Evolutionary conservation across 2,329 filamentous ascomycete genomes (phyloP), one percentile per base, ranked within the genome.

Genomic region (Trichoderma oligosporum): DNA sequence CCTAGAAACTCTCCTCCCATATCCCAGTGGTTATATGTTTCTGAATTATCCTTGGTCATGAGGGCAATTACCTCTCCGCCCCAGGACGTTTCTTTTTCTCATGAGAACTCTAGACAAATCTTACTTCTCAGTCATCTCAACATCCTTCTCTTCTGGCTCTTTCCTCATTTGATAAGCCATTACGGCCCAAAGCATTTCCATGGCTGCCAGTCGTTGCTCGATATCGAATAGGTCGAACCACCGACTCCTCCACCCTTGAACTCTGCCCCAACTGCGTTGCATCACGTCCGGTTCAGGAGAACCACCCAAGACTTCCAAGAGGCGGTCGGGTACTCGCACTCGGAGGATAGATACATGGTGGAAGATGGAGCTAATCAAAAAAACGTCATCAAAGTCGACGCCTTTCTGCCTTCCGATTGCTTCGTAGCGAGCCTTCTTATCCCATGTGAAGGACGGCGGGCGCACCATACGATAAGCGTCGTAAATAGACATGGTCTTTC

Each of bases 401-500:
- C 77, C 78, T 1, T 63, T 63, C 9, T 68, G 67, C 61, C 77
- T 79, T 4, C 83, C 83, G 57, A 87, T 81, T 20, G 82, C 76
- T 60, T 75, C 69, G 65, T 86, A 86, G 31, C 76, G 74, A 27
- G 79, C 77, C 70, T 84, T 84, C 58, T 74, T 75, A 64, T 87
- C 84, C 84, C 84, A 87, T 20, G 76, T 79, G 6, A 76, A 71
- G 8, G 79, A 70, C 0, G 84, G 83, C 7, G 79, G 80, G 2
- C 81, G 76, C 42, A 86, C 74, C 76, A 82, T 84, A 57, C 84
- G 78, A 69, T 86, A 86, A 63, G 77, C 81, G 66, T 86, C 83
- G 66, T 86, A 86, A 45, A 85, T 76, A 60, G 76, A 78, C 67
- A 82, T 70, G 51, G 76, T 82, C 67, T 80, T 83, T 59, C 81